These are phyloP conservation scores for Stachybotrys chlorohalonatus DNA, from an alignment of 2,329 filamentous ascomycete species.

Conservation along the genomic window DNA sequence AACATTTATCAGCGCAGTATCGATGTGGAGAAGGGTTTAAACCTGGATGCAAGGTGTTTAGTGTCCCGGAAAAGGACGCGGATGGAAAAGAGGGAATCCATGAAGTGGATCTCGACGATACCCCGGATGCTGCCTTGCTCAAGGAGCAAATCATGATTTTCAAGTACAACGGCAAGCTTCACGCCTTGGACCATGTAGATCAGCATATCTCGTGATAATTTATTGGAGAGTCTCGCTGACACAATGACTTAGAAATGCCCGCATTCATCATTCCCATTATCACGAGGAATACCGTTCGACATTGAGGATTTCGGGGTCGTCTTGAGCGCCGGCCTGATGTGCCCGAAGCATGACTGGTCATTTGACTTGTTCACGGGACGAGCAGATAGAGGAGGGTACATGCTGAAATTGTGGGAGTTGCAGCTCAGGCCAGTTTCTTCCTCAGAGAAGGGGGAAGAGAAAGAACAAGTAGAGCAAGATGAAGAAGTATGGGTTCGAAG, in stretches of 20 bases:
- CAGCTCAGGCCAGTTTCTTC: constrained; percentile 31
- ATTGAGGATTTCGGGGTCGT: constrained; percentile 64
- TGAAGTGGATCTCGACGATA: constrained; percentile 19
- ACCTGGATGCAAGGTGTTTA: constrained; percentile 52
- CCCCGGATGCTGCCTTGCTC: constrained; percentile 22
- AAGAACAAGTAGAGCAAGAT: neutral
- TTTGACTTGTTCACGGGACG: constrained; percentile 59
- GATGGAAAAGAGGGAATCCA: constrained; percentile 26
- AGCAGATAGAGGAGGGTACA: constrained; percentile 53
- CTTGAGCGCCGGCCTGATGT: constrained; percentile 53
- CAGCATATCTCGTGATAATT: neutral
- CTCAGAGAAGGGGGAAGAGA: neutral
- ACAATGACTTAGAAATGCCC: constrained; percentile 46
- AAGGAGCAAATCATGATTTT: constrained; percentile 58
- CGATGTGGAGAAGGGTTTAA: constrained; percentile 28
- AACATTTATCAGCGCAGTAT: constrained; percentile 25
- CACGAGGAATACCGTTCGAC: constrained; percentile 53
- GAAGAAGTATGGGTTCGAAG: neutral
- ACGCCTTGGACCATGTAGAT: constrained; percentile 60
- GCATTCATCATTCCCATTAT: constrained; percentile 58
- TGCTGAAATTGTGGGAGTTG: constrained; percentile 54
- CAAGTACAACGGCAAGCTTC: constrained; percentile 51
- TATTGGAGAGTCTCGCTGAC: neutral
- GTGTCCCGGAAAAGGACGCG: constrained; percentile 31
- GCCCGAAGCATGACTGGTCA: constrained; percentile 63